Conservation (phyloP, 495 filamentous ascomycete genomes). For the Penicillium verhagenii region DNA sequence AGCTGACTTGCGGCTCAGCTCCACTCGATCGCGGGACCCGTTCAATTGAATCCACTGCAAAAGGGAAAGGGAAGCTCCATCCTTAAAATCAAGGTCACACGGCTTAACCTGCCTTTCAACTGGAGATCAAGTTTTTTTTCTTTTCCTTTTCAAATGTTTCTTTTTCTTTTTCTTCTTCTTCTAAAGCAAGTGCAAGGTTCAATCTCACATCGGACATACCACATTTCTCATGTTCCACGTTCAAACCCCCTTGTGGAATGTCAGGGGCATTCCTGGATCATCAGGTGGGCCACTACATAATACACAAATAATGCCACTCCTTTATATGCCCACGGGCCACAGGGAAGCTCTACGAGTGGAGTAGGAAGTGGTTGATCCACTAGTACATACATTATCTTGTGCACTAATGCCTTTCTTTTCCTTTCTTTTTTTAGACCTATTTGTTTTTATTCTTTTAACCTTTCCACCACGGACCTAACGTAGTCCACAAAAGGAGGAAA, state of each 20-base stretch:
- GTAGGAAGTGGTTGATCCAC: not conserved
- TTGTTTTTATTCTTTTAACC: no score
- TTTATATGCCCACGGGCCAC: not conserved
- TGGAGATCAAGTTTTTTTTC: no score
- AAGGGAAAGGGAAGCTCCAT: no score
- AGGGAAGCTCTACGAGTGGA: not conserved
- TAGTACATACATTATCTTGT: not conserved
- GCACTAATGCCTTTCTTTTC: not conserved
- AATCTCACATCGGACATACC: not conserved
- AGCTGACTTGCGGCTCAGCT: slow-evolving; percentile 31
- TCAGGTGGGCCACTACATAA: not conserved
- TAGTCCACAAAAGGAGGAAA: not conserved
- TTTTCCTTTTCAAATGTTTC: no score
- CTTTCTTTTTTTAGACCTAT: not conserved
- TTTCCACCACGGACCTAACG: not conserved
- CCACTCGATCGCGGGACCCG: slow-evolving; percentile 21
- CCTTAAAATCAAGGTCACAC: no score
- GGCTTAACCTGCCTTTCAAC: no score
- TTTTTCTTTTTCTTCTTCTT: not conserved
- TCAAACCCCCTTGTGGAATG: not conserved
- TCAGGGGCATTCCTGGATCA: not conserved
- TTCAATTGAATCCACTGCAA: slow-evolving; percentile 8
- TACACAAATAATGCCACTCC: not conserved
- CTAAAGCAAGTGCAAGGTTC: no score
- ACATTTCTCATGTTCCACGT: not conserved